These are phyloP conservation scores for Pycnococcus provasolii DNA, from an alignment of 139 green algal genomes.

Conservation along the genomic window DNA sequence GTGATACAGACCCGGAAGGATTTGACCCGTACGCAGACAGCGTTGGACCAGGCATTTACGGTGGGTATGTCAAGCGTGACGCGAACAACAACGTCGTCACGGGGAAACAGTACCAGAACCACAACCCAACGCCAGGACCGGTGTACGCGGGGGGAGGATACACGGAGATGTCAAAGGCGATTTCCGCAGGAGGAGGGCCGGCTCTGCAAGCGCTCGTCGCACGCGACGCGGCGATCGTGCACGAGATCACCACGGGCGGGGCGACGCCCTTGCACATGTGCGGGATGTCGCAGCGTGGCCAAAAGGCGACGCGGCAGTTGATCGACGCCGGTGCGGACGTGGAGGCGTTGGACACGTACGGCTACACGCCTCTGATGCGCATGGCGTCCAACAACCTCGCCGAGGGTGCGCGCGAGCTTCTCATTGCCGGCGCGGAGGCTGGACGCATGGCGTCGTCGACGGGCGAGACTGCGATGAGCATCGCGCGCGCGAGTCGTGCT, in stretches of 20 bases:
- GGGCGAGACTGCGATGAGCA: background rate
- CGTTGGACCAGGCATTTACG: constrained; percentile 39
- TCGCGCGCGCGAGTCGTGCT: background rate
- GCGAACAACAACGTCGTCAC: constrained; percentile 19
- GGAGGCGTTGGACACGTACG: constrained; percentile 35
- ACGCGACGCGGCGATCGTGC: constrained; percentile 10
- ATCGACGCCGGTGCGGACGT: constrained; percentile 28
- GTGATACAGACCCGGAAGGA: constrained; percentile 32
- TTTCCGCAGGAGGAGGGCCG: background rate
- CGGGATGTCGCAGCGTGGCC: constrained; percentile 18
- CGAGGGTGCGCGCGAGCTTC: constrained; percentile 24
- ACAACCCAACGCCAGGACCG: constrained; percentile 33
- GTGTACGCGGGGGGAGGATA: constrained; percentile 33
- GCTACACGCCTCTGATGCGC: constrained; percentile 33
- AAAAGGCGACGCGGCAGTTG: constrained; percentile 9
- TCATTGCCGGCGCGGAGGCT: constrained; percentile 19
- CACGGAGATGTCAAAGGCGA: constrained; percentile 20
- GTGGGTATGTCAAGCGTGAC: constrained; percentile 30
- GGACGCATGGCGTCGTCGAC: background rate
- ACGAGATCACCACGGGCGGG: constrained; percentile 30
- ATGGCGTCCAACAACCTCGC: constrained; percentile 41
- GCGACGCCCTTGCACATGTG: constrained; percentile 30
- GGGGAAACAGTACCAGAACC: constrained; percentile 35
- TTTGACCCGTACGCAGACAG: constrained; percentile 38
- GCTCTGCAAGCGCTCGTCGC: constrained; percentile 18